Percentiles rank a stretch among this genome's conserved stretches.
Evolutionary conservation across 1,284 basidiomycete species (phyloP).

Genomic region (Schizophyllum commune): DNA sequence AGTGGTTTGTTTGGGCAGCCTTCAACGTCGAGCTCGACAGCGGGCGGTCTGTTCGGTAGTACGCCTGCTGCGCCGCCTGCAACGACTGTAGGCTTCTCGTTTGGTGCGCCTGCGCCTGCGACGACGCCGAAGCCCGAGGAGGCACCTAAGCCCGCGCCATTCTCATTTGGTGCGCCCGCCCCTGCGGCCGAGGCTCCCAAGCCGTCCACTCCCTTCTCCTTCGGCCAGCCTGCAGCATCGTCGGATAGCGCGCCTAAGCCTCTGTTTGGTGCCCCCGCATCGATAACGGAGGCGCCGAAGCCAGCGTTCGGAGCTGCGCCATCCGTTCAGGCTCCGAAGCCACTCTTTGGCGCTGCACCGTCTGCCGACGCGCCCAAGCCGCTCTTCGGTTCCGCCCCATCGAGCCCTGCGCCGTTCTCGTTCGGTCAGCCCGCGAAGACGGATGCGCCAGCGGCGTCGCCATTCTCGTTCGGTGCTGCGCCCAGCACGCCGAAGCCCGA

Average conservation of each 20-base stretch:
- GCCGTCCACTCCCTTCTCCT: constrained; percentile 1
- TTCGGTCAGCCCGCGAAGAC: constrained; percentile 4
- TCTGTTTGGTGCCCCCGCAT: constrained; percentile 17
- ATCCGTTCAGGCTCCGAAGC: constrained; percentile 20
- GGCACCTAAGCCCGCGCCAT: not conserved
- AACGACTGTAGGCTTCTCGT: not conserved
- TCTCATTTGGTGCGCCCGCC: constrained; percentile 6
- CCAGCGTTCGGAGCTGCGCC: constrained; percentile 10
- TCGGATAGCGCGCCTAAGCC: constrained; percentile 12
- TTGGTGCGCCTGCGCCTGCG: not conserved
- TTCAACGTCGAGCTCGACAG: not conserved
- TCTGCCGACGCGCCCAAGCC: constrained; percentile 4
- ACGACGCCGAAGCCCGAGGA: not conserved
- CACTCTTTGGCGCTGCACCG: not conserved
- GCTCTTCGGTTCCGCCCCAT: not conserved
- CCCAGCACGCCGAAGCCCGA: not conserved
- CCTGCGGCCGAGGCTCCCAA: constrained; percentile 1
- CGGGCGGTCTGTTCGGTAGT: not conserved
- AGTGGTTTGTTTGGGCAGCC: not conserved
- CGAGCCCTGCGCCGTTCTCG: not conserved
- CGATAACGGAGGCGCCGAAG: constrained; percentile 1
- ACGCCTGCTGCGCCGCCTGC: not conserved
- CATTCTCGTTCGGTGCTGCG: constrained; percentile 7
- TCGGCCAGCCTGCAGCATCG: not conserved
- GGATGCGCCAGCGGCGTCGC: constrained; percentile 1